These are phyloP conservation scores for Aquilaria malaccensis DNA, from an alignment of 345 rosid species.

Conservation along the genomic window DNA sequence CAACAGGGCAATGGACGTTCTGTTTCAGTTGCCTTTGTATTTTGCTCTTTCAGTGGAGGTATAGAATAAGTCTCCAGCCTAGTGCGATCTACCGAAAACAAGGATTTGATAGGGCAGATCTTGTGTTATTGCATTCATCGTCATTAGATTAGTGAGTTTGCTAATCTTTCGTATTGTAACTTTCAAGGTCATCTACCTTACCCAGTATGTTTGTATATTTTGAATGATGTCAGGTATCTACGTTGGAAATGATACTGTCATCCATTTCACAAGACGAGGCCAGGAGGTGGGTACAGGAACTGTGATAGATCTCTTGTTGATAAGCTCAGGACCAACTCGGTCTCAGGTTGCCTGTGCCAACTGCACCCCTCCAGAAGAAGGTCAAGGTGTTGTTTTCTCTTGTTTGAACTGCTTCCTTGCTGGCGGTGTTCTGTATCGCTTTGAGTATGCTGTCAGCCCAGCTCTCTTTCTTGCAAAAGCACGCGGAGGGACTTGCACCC, in stretches of 20 bases:
- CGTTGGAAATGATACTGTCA: slow-evolving; percentile 68
- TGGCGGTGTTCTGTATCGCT: slow-evolving; percentile 71
- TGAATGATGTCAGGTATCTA: slow-evolving; percentile 47
- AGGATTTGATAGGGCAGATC: no score
- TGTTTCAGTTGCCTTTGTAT: no score
- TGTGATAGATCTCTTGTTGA: slow-evolving; percentile 54
- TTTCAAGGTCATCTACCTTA: neutral
- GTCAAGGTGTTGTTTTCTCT: slow-evolving; percentile 63
- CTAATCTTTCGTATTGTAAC: neutral
- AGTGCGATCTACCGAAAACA: no score
- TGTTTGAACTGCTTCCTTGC: slow-evolving; percentile 89
- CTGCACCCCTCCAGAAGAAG: slow-evolving; percentile 47
- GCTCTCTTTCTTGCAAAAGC: slow-evolving; percentile 80
- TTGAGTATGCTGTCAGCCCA: slow-evolving; percentile 67
- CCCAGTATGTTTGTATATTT: neutral
- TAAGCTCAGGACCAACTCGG: slow-evolving; percentile 66
- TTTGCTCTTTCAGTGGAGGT: no score
- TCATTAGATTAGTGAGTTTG: neutral
- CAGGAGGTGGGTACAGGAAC: slow-evolving; percentile 95
- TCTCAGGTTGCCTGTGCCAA: slow-evolving; percentile 48
- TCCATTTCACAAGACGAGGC: slow-evolving; percentile 88
- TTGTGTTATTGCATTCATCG: no score
- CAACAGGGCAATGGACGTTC: no score
- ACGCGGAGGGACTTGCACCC: slow-evolving; percentile 92
- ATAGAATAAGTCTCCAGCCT: no score